Evolutionary conservation across 495 filamentous ascomycete genomes (phyloP).

Genomic region (Talaromyces nanjingensis): DNA sequence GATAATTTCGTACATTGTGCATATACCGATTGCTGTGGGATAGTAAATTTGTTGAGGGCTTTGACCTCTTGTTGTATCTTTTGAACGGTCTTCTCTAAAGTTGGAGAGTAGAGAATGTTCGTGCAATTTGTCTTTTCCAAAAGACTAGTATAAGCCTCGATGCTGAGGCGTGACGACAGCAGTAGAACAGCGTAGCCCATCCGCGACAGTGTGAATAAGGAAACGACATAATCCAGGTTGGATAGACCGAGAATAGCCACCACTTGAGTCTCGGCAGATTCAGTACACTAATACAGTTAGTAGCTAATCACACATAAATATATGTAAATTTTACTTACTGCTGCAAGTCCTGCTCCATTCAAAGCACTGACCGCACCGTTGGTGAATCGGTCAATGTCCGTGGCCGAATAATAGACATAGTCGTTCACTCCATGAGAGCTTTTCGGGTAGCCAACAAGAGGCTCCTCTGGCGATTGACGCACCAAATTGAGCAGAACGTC

Average conservation of each 20-base stretch:
- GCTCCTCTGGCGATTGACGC: slow-evolving; percentile 5
- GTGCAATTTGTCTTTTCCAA: slow-evolving; percentile 37
- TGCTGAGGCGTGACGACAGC: slow-evolving; percentile 49
- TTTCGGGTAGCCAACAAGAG: slow-evolving; percentile 30
- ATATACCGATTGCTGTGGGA: background rate
- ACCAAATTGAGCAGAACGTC: background rate
- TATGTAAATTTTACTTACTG: background rate
- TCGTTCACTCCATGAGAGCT: slow-evolving; percentile 18
- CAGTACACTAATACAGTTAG: background rate
- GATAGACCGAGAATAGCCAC: slow-evolving; percentile 46
- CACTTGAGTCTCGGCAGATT: slow-evolving; percentile 11
- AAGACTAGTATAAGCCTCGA: slow-evolving; percentile 41
- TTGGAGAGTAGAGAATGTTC: slow-evolving; percentile 22
- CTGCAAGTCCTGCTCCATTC: background rate
- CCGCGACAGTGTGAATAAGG: slow-evolving; percentile 48
- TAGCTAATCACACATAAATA: background rate
- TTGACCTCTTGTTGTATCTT: slow-evolving; percentile 11
- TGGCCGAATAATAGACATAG: slow-evolving; percentile 34
- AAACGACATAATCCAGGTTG: slow-evolving; percentile 47
- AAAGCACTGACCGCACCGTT: slow-evolving; percentile 19
- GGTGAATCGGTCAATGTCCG: slow-evolving; percentile 32
- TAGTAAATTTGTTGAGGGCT: background rate
- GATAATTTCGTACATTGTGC: background rate
- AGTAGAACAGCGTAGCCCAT: slow-evolving; percentile 49
- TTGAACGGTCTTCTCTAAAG: slow-evolving; percentile 14